Conservation (phyloP, 768 basidiomycete genomes). For the Saitozyma sp. region DNA sequence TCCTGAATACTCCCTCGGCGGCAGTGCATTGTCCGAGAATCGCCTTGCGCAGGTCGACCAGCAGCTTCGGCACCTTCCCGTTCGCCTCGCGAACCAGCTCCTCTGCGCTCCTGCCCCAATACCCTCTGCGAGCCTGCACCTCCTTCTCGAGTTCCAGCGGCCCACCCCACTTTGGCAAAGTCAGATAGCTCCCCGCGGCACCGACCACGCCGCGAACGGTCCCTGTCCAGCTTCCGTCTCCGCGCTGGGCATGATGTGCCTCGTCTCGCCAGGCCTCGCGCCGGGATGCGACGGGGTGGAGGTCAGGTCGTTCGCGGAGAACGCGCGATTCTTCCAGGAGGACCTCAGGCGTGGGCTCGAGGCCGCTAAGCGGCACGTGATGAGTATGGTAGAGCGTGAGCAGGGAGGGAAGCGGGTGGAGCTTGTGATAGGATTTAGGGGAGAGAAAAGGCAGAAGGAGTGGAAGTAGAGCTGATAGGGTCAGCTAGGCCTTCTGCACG, state of each 20-base stretch:
- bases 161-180: not conserved
- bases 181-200: conserved; percentile 5
- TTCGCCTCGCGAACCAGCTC: conserved; percentile 12
- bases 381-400: conserved; percentile 18
- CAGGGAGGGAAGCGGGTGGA: conserved; percentile 32
- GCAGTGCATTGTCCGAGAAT: conserved; percentile 25
- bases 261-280: too few relatives aligned
- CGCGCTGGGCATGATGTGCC: too few relatives aligned
- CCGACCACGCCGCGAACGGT: not conserved
- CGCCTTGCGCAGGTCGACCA: conserved; percentile 22
- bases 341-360: conserved; percentile 19
- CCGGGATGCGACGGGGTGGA: conserved; percentile 5
- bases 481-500: not conserved
- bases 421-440: conserved; percentile 38
- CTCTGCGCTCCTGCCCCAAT: conserved; percentile 20
- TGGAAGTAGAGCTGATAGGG: conserved; percentile 21
- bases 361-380: conserved; percentile 20
- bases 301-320: conserved; percentile 12
- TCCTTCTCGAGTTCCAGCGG: not conserved
- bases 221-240: too few relatives aligned
- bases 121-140: conserved; percentile 9
- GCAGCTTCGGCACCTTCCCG: conserved; percentile 15
- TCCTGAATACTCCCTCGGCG: conserved; percentile 37
- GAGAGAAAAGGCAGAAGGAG: conserved; percentile 38
- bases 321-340: conserved; percentile 28